These are phyloP conservation scores for Hypoxylon lienhwacheense DNA, from an alignment of 495 filamentous ascomycete species.

Conservation along the genomic window DNA sequence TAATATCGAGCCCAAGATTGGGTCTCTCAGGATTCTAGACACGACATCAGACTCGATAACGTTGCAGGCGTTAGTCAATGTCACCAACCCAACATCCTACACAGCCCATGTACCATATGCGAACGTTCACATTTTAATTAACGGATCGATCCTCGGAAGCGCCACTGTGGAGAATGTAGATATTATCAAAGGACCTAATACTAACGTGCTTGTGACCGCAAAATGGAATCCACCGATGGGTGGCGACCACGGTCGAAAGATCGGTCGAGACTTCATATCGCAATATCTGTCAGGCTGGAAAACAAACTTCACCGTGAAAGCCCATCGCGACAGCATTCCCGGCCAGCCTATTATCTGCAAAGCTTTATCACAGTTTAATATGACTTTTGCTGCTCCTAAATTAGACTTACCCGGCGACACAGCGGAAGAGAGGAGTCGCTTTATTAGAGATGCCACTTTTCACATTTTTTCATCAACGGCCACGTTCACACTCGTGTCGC, in stretches of 20 bases:
- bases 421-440: slow-evolving; percentile 54
- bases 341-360: slow-evolving; percentile 69
- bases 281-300: slow-evolving; percentile 87
- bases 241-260: slow-evolving; percentile 58
- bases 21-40: slow-evolving; percentile 63
- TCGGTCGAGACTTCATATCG: slow-evolving; percentile 74
- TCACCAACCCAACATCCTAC: slow-evolving; percentile 89
- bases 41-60: slow-evolving; percentile 70
- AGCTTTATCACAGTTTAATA: slow-evolving; percentile 66
- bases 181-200: slow-evolving; percentile 70
- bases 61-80: slow-evolving; percentile 68
- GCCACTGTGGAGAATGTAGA: slow-evolving; percentile 62
- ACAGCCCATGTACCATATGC: slow-evolving; percentile 76
- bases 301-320: slow-evolving; percentile 71
- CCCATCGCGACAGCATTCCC: slow-evolving; percentile 72
- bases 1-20: slow-evolving; percentile 61
- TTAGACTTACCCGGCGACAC: slow-evolving; percentile 59
- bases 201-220: slow-evolving; percentile 66
- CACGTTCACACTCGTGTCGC: slow-evolving; percentile 80
- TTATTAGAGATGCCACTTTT: slow-evolving; percentile 84
- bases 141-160: slow-evolving; percentile 74
- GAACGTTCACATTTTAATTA: slow-evolving; percentile 72
- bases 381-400: slow-evolving; percentile 70
- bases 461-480: slow-evolving; percentile 86
- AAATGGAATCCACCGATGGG: slow-evolving; percentile 72